phyloP scores from a whole-genome alignment of 1,139 yeast species.

The Sugiyamaella xylanicola region DNA sequence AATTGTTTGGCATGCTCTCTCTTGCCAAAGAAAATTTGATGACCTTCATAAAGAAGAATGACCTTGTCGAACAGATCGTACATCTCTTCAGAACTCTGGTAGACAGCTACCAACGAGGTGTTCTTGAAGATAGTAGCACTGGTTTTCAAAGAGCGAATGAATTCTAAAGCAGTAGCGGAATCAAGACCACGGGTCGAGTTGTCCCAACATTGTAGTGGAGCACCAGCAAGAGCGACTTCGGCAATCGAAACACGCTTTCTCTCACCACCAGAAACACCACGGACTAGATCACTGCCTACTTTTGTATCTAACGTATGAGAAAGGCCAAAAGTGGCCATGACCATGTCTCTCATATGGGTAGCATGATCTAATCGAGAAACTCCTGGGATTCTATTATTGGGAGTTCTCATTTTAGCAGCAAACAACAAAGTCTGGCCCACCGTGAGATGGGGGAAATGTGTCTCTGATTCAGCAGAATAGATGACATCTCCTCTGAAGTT shows the following conservation, averaged over 20 bases:
- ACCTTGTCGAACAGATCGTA: slow-evolving; percentile 77
- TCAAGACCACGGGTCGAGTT: slow-evolving; percentile 77
- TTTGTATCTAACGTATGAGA: slow-evolving; percentile 67
- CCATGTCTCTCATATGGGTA: slow-evolving; percentile 61
- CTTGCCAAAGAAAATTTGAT: slow-evolving; percentile 74
- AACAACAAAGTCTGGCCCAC: slow-evolving; percentile 71
- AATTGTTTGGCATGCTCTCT: slow-evolving; percentile 59
- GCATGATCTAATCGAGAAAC: slow-evolving; percentile 61
- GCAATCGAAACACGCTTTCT: slow-evolving; percentile 81
- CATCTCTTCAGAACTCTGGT: slow-evolving; percentile 80
- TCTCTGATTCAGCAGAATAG: slow-evolving; percentile 71
- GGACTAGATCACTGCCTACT: slow-evolving; percentile 69
- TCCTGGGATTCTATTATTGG: slow-evolving; percentile 63
- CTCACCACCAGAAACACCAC: slow-evolving; percentile 88
- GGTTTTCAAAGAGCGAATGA: slow-evolving; percentile 65
- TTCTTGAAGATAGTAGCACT: slow-evolving; percentile 60
- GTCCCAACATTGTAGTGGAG: slow-evolving; percentile 71
- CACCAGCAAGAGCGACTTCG: slow-evolving; percentile 63
- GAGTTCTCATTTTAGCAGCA: slow-evolving; percentile 67
- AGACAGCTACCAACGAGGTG: slow-evolving; percentile 73
- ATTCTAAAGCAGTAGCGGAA: slow-evolving; percentile 76
- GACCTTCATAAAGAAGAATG: slow-evolving; percentile 70
- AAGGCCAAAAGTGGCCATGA: slow-evolving; percentile 74
- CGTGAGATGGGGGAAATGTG: slow-evolving; percentile 71
- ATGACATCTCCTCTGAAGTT: slow-evolving; percentile 70